Conservation (phyloP, 768 basidiomycete genomes). For the Boletus reticulatus region DNA sequence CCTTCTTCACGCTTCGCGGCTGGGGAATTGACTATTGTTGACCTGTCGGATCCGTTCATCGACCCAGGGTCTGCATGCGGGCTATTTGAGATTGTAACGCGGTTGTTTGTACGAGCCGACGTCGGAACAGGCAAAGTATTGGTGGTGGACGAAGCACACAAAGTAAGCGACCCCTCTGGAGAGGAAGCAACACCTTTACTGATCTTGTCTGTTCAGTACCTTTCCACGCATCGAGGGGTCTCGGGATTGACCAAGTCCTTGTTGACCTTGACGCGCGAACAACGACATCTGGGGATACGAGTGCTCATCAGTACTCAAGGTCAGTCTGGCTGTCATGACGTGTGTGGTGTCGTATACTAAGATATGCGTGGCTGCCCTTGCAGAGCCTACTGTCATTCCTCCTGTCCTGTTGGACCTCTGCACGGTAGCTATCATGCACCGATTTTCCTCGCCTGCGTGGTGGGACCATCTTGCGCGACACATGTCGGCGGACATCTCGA, state of each 20-base stretch:
- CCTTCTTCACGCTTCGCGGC: conserved; percentile 40
- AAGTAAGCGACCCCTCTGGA: conserved; percentile 37
- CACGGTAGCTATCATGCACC: conserved; percentile 56
- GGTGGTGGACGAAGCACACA: conserved; percentile 72
- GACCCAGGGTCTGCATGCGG: conserved; percentile 62
- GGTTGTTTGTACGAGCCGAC: conserved; percentile 57
- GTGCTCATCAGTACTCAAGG: conserved; percentile 76
- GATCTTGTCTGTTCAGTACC: conserved; percentile 41
- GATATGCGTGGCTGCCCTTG: not conserved
- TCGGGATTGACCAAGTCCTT: conserved; percentile 56
- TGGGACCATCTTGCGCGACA: conserved; percentile 63
- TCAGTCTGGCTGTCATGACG: conserved; percentile 11
- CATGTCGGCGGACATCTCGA: conserved; percentile 56
- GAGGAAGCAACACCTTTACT: not conserved
- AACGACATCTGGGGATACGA: conserved; percentile 66
- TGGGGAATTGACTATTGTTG: conserved; percentile 61
- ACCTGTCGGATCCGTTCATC: conserved; percentile 68
- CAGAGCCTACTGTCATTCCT: conserved; percentile 70
- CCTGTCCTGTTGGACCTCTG: conserved; percentile 62
- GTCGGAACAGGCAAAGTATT: conserved; percentile 60
- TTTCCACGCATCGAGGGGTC: conserved; percentile 42
- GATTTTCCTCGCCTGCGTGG: conserved; percentile 72
- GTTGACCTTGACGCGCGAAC: conserved; percentile 57
- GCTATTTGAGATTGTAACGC: conserved; percentile 61
- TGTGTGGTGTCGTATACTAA: not conserved